Evolutionary conservation across 2,329 filamentous ascomycete genomes (phyloP), one percentile per base, ranked within the genome.

Genomic region (Cladosporium sp.): DNA sequence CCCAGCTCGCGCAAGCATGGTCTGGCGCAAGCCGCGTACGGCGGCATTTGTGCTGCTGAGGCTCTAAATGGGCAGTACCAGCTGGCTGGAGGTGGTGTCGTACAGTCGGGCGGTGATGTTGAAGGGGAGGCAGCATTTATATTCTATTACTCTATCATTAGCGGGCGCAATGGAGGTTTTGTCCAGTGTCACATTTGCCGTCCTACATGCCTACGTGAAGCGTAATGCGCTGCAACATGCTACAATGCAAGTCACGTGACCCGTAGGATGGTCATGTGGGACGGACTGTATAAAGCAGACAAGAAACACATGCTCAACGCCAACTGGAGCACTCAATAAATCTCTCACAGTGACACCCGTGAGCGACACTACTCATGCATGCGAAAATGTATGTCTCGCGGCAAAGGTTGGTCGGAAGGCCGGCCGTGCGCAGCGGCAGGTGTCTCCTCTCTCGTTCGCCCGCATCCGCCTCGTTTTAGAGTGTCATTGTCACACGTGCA

Each of bases 111-210:
- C 22, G 6, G 15, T 11, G 20, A 47, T 3, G 43, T 20, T 15
- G 43, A 20, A 19, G 12, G 7, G 25, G 14, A 1, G 43, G 3
- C 9, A n/a, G 17, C 30, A 15, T 50, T 50, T 28, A 17, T 37
- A 50, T 50, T 54, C 36, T 15, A 40, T 45, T 56, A 56, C 42
- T 39, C n/a, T 47, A 47, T 20, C 34, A 30, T 56, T 56, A 56
- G 54, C 54, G 54, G 54, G 54, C 54, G 54, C 54, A 47, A 56
- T 39, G 40, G 42, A 40, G 47, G 42, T 56, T 28, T 17, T 12
- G 30, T 34, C 30, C 7, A 34, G 30, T 34, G 15, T 8, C 38
- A 7, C 11, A 3, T 40, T 19, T n/a, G 6, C 15, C 38, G 38
- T 40, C 17, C 38, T 40, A 40, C 38, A 40, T 40, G 38, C 30